Evolutionary conservation across 2,329 filamentous ascomycete species (phyloP), one percentile per base, ranked within the genome.

Genomic region (Monilinia laxa): DNA sequence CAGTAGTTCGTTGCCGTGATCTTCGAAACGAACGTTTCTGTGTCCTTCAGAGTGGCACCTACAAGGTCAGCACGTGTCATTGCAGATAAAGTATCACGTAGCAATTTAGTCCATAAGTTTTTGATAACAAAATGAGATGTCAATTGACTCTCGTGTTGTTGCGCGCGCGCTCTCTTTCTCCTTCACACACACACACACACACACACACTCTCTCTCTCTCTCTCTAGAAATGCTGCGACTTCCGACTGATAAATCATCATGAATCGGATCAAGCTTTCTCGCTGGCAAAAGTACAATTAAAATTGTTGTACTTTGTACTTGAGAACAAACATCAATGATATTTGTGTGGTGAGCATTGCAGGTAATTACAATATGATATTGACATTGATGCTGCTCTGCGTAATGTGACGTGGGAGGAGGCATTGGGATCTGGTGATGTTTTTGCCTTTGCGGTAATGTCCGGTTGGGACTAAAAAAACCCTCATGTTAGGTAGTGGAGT

Each of bases 31-130:
- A 75, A 73, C 70, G 73, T 75, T 75, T 74, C 70, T 73, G 71
- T 73, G 71, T 68, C 69, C 68, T 72, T 68, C 71, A 40, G 65
- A 70, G 73, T 73, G 54, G 71, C 67, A 75, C 73, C 71, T 75
- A 73, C 70, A 71, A 72, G 70, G 73, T 76, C 69, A 76, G 75
- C 75, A 76, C 74, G 73, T 76, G 74, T 75, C 72, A 71, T 73
- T 73, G 72, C 72, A 75, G 71, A 71, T 71, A 68, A 70, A 62
- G 72, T 74, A 71, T 55, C 71, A 74, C 73, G 71, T 69, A 71
- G 70, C 65, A 71, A 67, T 67, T 64, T 64, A 62, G 67, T 59
- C 69, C 62, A 65, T 65, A 62, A 69, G 68, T 66, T 66, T 68
- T 65, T 73, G 73, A 74, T 69, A 68, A 59, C 65, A 68, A 62